Percentiles rank a stretch among this genome's conserved stretches.
Evolutionary conservation across 208 protist species (phyloP).

Genomic region (Leishmania braziliensis): DNA sequence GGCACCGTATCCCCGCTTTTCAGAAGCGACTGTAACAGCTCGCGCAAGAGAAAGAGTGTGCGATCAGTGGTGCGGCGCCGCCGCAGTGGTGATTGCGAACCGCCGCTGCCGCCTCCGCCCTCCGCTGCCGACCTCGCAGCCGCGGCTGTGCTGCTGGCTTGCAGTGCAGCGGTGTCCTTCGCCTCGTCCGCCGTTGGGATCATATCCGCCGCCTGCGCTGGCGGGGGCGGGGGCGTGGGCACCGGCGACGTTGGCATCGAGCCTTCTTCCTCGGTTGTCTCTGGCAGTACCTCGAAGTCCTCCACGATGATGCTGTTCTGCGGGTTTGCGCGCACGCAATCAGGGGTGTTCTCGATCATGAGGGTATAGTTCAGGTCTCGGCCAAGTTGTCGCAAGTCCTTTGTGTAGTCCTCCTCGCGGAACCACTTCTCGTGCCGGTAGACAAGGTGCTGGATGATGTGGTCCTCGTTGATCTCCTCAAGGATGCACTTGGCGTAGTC

Average conservation of each 20-base stretch:
- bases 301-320: constrained; percentile 87
- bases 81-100: constrained; percentile 10
- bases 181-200: neutral
- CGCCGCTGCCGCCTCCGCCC: neutral
- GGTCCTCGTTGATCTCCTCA: constrained; percentile 85
- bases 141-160: constrained; percentile 1
- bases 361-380: constrained; percentile 80
- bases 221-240: constrained; percentile 17
- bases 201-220: constrained; percentile 3
- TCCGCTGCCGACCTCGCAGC: neutral
- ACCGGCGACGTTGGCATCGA: constrained; percentile 18
- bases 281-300: constrained; percentile 76
- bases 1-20: constrained; percentile 76
- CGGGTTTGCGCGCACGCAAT: constrained; percentile 81
- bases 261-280: constrained; percentile 23
- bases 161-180: neutral
- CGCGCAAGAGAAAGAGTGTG: constrained; percentile 73
- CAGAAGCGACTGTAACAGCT: constrained; percentile 70
- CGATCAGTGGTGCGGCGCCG: constrained; percentile 61
- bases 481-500: constrained; percentile 90
- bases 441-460: constrained; percentile 82
- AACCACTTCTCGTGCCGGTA: constrained; percentile 86
- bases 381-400: constrained; percentile 81
- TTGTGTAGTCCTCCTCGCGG: constrained; percentile 78
- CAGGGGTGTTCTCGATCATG: constrained; percentile 89